Evolutionary conservation across 2,329 filamentous ascomycete species (phyloP), one percentile per base, ranked within the genome.

Genomic region (Macrophomina tecta): DNA sequence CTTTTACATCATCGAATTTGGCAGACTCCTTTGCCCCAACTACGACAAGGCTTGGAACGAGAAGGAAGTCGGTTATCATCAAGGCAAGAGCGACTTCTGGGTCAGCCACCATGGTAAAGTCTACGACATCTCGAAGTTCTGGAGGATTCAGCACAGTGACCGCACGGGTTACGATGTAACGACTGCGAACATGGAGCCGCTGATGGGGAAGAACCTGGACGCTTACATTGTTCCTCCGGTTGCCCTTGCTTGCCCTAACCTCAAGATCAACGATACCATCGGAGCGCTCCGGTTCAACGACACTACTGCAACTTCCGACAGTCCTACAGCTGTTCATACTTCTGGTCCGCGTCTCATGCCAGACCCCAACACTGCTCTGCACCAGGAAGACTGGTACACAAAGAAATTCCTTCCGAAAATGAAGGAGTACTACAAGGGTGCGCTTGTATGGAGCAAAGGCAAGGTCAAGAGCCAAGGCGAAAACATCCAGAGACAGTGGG

Each of bases 1-100:
- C 67, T 99, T 99, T 81, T 97, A 93, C 86, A 97, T 99, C 72
- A 86, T 97, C 69, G 87, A 82, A 46, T 95, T 99, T 72, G 94
- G 94, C 40, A 88, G 86, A 65, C 78, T 99, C 1, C 83, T 98
- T 3, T 99, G 95, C 76, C 95, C 95, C 14, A 94, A 97, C 76
- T 91, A 88, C 70, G 88, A 97, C 82, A 97, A 97, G 77, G 95
- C 88, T 2, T 99, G 93, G 93, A 89, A 88, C 64, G 76, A 81
- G 4, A 84, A 84, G 11, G 87, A 99, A 76, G 88, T 97, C 6
- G 73, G 80, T 14, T 85, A 81, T 45, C 94, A 97, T 73, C 83
- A 87, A 71, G 91, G 88, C n/a, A 81, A 85, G 6, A 84, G 89
- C 66, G 91, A 97, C 75, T 97, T 90, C 77, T 99, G 86, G 82